Percentiles rank a stretch among this genome's conserved stretches.
Evolutionary conservation across 73 alveolate genomes (phyloP).

Genomic region (Loxodes magnus): DNA sequence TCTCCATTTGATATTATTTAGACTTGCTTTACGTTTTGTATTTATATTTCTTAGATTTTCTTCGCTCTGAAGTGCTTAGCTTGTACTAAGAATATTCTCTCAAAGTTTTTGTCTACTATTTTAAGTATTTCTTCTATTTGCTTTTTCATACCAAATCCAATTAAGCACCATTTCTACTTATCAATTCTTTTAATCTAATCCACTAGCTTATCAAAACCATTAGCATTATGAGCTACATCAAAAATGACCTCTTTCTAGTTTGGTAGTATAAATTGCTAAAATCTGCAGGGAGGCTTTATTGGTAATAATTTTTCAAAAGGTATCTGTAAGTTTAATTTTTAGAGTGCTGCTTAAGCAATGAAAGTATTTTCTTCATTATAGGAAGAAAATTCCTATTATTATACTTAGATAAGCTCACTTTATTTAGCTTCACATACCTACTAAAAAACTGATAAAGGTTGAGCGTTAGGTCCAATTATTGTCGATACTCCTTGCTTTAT

Average conservation of each 20-base stretch:
- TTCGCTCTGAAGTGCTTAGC: too few species aligned
- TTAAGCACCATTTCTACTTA: too few species aligned
- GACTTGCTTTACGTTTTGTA: too few species aligned
- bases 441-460: conserved; percentile 1
- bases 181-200: too few species aligned
- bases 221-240: conserved; percentile 37
- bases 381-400: conserved; percentile 1
- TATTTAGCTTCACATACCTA: conserved; percentile 2
- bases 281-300: conserved; percentile 21
- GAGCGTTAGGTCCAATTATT: conserved; percentile 61
- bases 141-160: too few species aligned
- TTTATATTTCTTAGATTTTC: too few species aligned
- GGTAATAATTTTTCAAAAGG: conserved; percentile 11
- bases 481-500: conserved; percentile 51
- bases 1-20: too few species aligned
- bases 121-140: too few species aligned
- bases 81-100: too few species aligned
- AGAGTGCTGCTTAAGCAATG: conserved; percentile 2
- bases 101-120: too few species aligned
- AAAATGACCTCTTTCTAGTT: neutral
- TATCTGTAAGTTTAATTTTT: conserved; percentile 7
- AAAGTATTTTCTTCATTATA: conserved; percentile 11
- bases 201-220: conserved; percentile 24
- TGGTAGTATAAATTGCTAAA: neutral
- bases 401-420: conserved; percentile 13